Percentiles rank a stretch among this genome's conserved stretches.
These are phyloP conservation scores for Peronospora belbahrii DNA, from an alignment of 352 stramenopile genomes.

Conservation along the genomic window DNA sequence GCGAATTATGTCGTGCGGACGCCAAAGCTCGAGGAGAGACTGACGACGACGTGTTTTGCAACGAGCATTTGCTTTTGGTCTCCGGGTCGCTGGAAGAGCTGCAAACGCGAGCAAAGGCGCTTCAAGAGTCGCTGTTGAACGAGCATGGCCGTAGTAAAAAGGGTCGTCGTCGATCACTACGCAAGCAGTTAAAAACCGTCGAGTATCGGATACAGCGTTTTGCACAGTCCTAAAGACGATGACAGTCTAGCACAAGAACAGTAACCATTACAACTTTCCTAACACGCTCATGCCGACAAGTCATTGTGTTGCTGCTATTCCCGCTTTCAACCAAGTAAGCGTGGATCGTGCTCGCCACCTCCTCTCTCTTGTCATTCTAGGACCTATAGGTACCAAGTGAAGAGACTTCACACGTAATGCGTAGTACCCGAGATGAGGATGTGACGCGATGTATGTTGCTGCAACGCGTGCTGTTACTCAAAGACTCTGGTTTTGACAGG, in stretches of 20 bases:
- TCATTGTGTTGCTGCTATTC: constrained; percentile 1
- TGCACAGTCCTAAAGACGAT: background rate
- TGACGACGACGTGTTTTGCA: constrained; percentile 43
- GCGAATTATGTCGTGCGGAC: constrained; percentile 30
- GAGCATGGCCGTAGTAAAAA: constrained; percentile 49
- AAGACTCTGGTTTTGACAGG: constrained; percentile 51
- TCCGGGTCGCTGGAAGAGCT: constrained; percentile 36
- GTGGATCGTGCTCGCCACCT: no score
- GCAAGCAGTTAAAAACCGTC: constrained; percentile 73
- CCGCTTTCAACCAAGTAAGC: no score
- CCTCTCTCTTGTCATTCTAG: background rate
- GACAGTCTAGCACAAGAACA: background rate
- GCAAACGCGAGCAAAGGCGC: constrained; percentile 15
- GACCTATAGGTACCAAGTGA: background rate
- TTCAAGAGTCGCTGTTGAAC: constrained; percentile 27
- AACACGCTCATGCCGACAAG: constrained; percentile 11
- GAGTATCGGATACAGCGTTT: constrained; percentile 48
- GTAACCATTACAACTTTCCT: constrained; percentile 6
- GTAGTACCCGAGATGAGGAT: no score
- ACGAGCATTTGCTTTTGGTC: constrained; percentile 47
- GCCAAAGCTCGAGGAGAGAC: constrained; percentile 14
- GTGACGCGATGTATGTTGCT: constrained; percentile 35
- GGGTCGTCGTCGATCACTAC: constrained; percentile 61
- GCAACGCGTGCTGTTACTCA: constrained; percentile 27
- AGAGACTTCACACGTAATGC: constrained; percentile 4